Evolutionary conservation across 192 early-diverging fungal species (phyloP), one percentile per base, ranked within the genome.

Genomic region (Umbelopsis sp.): DNA sequence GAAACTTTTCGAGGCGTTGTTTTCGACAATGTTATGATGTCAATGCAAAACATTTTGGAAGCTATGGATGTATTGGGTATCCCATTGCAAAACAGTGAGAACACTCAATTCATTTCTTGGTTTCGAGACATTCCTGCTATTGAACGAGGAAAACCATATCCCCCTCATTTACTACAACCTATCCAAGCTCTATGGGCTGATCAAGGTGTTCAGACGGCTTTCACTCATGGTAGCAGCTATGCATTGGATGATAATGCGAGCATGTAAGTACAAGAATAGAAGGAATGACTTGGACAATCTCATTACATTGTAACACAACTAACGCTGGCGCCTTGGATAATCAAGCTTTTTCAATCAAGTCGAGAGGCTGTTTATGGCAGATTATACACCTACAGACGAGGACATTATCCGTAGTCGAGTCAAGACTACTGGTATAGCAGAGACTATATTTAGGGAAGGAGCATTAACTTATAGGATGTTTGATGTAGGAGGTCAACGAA

Each of bases 401-500:
- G 86, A 88, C 50, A 87, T 88, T 24, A 53, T 88, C 52, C 77
- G 81, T 34, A 83, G 82, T 59, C 70, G 86, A 53, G 78, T 84
- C 22, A 88, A 87, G 69, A 88, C 86, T 8, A 87, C 86, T 20
- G 86, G 86, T n/a, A 87, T 88, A 32, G 80, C 79, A n/a, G 86
- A 88, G 59, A 87, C 86, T 1, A 80, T 77, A 9, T 86, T 87
- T 62, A 71, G 78, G 25, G 67, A 81, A 14, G 77, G 81, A 22
- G 25, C 69, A 0, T 47, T 86, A 44, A 81, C 81, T 11, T 87
- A 87, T 67, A 76, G 84, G 17, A 86, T 87, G 83, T 83, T 87
- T 67, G 86, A 87, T 71, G 86, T 87, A 0, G 86, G 86, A 16
- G 86, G 86, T 45, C 86, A 87, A 47, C 73, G 86, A 65, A 78